These are phyloP conservation scores for Ophiostoma angusticollis DNA, from an alignment of 2,329 filamentous ascomycete genomes.

Conservation along the genomic window DNA sequence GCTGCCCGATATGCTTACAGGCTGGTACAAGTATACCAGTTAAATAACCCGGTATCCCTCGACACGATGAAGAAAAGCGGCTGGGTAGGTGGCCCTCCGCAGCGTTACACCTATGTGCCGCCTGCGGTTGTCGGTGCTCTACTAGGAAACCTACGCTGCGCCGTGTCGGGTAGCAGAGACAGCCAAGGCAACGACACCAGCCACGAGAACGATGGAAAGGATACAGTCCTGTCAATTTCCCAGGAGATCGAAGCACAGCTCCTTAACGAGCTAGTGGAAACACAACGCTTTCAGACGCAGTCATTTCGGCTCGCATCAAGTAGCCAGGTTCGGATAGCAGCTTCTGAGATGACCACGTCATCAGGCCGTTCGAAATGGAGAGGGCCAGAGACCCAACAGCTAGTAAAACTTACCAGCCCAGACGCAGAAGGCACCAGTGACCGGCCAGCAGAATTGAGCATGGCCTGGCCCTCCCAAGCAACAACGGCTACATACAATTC, in stretches of 20 bases:
- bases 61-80: slow-evolving; percentile 40
- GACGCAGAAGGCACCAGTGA: too few species aligned
- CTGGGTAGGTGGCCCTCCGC: slow-evolving; percentile 36
- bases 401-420: too few species aligned
- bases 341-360: too few species aligned
- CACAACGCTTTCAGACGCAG: slow-evolving; percentile 13
- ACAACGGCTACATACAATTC: slow-evolving; percentile 29
- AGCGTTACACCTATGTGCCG: slow-evolving; percentile 39
- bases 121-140: slow-evolving; percentile 45
- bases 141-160: slow-evolving; percentile 43
- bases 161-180: slow-evolving; percentile 23
- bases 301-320: not conserved
- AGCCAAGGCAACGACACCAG: slow-evolving; percentile 6
- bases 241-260: slow-evolving; percentile 41
- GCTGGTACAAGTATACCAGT: slow-evolving; percentile 44
- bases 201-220: slow-evolving; percentile 2
- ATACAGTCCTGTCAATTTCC: slow-evolving; percentile 29
- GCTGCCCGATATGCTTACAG: slow-evolving; percentile 36
- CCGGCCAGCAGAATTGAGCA: too few species aligned
- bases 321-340: not conserved
- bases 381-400: too few species aligned
- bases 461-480: slow-evolving; percentile 29
- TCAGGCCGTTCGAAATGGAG: too few species aligned
- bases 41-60: slow-evolving; percentile 45
- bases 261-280: slow-evolving; percentile 28